Evolutionary conservation across 768 basidiomycete species (phyloP).

Genomic region (Tricholoma terreum): DNA sequence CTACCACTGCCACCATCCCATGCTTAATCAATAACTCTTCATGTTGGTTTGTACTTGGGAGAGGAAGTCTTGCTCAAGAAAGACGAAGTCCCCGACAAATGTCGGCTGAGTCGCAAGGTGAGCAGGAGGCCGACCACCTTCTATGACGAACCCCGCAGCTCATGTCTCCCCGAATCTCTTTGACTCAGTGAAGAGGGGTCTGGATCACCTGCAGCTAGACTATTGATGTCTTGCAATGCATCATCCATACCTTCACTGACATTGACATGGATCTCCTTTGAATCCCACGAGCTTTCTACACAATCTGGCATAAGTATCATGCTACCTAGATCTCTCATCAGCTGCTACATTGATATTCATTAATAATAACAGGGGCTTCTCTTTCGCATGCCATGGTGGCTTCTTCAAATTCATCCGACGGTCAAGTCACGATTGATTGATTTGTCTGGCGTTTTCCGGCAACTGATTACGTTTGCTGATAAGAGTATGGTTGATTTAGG

Average conservation of each 20-base stretch:
- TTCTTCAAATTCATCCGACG: background rate
- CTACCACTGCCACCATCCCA: too few relatives aligned
- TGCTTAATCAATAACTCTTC: background rate
- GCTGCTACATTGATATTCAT: background rate
- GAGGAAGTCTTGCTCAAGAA: background rate
- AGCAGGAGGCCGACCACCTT: background rate
- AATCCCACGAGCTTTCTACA: background rate
- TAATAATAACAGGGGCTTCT: background rate
- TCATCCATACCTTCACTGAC: background rate
- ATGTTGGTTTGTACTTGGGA: background rate
- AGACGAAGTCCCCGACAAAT: background rate
- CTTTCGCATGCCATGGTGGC: background rate
- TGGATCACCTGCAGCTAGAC: slow-evolving; percentile 68
- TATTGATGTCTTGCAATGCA: slow-evolving; percentile 76
- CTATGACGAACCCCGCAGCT: background rate
- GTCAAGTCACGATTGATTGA: background rate
- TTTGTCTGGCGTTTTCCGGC: background rate
- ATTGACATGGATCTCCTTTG: background rate
- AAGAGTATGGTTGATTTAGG: background rate
- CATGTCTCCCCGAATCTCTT: slow-evolving; percentile 55
- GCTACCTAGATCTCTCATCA: background rate
- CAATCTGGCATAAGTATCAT: background rate
- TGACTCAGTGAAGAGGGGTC: slow-evolving; percentile 55
- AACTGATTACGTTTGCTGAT: background rate
- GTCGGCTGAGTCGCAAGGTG: slow-evolving; percentile 21